These are phyloP conservation scores for Mesembryanthemum crystallinum DNA, from an alignment of 148 eudicot species.

Conservation along the genomic window DNA sequence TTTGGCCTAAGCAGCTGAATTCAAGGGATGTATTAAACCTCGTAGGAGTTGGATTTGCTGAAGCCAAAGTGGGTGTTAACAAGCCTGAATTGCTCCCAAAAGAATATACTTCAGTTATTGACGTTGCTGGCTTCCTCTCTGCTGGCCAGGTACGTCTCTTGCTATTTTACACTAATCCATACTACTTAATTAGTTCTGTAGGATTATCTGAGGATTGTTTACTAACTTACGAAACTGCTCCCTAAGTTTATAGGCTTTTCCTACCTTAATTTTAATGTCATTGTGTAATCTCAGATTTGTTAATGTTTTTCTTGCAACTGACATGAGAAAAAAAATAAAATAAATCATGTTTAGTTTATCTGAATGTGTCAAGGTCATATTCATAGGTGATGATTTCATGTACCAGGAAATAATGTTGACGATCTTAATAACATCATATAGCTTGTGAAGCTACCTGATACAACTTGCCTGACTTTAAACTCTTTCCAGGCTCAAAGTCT, in stretches of 20 bases:
- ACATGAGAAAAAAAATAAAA: neutral
- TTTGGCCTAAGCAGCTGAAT: constrained; percentile 13
- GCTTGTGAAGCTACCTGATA: neutral
- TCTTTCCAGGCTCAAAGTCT: neutral
- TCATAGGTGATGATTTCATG: too few relatives aligned
- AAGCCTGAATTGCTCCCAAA: constrained; percentile 93
- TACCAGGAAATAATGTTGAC: neutral
- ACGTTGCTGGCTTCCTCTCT: constrained; percentile 96
- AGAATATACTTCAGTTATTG: constrained; percentile 75
- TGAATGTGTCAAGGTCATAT: too few relatives aligned
- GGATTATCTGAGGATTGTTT: neutral
- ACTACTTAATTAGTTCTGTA: neutral
- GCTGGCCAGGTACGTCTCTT: constrained; percentile 65
- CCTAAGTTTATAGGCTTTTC: too few relatives aligned
- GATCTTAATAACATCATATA: neutral
- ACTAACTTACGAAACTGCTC: neutral
- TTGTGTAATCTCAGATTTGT: neutral
- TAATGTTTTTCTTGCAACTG: neutral
- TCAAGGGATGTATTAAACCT: constrained; percentile 22
- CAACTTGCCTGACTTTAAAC: neutral
- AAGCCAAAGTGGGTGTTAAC: constrained; percentile 82
- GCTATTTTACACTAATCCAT: neutral
- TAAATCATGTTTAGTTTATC: neutral
- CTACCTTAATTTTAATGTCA: too few relatives aligned
- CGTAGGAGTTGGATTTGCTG: constrained; percentile 75